Conservation (phyloP, 2,329 filamentous ascomycete species). For the Fusarium humuli region DNA sequence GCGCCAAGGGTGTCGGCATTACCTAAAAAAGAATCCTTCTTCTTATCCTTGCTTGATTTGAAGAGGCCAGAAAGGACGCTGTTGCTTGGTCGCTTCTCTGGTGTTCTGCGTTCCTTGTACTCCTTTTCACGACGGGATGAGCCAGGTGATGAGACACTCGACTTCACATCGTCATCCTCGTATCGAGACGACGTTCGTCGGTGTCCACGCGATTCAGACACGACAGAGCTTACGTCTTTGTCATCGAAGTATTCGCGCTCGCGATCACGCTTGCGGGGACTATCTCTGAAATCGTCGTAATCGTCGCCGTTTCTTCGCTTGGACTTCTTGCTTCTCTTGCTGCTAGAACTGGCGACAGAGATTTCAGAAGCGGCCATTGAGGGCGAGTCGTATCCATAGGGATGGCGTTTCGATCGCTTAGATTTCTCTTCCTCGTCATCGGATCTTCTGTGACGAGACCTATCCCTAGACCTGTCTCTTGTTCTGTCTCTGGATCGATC, state of each 20-base stretch:
- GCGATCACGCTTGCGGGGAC: slow-evolving; percentile 53
- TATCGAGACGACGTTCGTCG: slow-evolving; percentile 51
- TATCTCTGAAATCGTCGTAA: slow-evolving; percentile 50
- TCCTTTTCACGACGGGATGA: slow-evolving; percentile 52
- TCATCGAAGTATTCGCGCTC: slow-evolving; percentile 57
- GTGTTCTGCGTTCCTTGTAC: slow-evolving; percentile 46
- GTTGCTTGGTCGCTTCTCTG: slow-evolving; percentile 55
- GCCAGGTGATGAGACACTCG: slow-evolving; percentile 54
- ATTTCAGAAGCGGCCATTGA: slow-evolving; percentile 53
- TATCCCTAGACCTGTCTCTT: slow-evolving; percentile 29
- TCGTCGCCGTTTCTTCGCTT: slow-evolving; percentile 55
- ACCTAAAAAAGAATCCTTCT: slow-evolving; percentile 75
- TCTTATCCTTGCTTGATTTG: slow-evolving; percentile 57
- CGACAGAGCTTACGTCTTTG: slow-evolving; percentile 62
- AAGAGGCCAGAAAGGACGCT: slow-evolving; percentile 63
- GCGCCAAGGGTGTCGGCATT: slow-evolving; percentile 76
- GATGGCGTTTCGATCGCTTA: slow-evolving; percentile 53
- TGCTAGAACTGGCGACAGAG: slow-evolving; percentile 52
- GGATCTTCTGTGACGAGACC: slow-evolving; percentile 28
- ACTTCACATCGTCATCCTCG: slow-evolving; percentile 62
- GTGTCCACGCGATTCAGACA: slow-evolving; percentile 57
- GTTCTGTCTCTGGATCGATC: slow-evolving; percentile 12
- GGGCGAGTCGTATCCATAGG: slow-evolving; percentile 48
- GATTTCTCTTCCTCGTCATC: slow-evolving; percentile 52
- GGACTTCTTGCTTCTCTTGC: slow-evolving; percentile 56